Base-by-base conservation (phyloP, 75 land plant species). In the Gnetum montanum region DNA sequence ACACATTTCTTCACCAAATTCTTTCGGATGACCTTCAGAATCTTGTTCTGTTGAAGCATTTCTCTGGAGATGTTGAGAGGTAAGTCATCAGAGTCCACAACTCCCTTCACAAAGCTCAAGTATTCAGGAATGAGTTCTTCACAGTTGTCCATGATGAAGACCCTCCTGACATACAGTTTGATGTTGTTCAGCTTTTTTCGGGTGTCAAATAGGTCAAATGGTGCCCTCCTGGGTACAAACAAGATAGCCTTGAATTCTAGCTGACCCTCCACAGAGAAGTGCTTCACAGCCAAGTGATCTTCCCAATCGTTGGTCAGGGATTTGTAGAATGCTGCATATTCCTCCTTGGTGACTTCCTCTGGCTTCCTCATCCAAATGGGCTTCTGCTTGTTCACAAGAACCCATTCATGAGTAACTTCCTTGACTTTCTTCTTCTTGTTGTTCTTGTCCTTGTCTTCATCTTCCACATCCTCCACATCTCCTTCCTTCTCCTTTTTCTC, bases 291-390 rank as follows among this genome's bases (percentile, higher is more conserved):
- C 31, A 85, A 45, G 34, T 82, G 90, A 44, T 85, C 90, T 47
- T 80, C 84, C 84, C 84, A 78, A 41, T 80, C 84, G 35, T 78
- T 80, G 22, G 72, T 80, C 15, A 80, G 41, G 22, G 77, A 78
- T 77, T 78, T 72, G 69, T 80, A 80, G 69, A 77, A 80, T 10
- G 83, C 79, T 10, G 83, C 88, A 64, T 85, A 85, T 34, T 85
- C 90, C 51, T 85, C 88, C 66, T 79, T 83, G 0, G 72, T 69
- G 20, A 85, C 78, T 26, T 85, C 85, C 38, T 79, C 91, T 0
- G 89, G 81, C 43, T 79, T 84, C 46, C 88, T 69, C 91, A 84
- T 72, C 91, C 91, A 86, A 51, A 86, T 80, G 7, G 89, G 84
- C 67, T 84, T 84, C 57, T 84, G 89, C 68, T 86, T 86, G 75